These are phyloP conservation scores for Santalum album DNA, from an alignment of 164 flowering plant species.

Conservation along the genomic window DNA sequence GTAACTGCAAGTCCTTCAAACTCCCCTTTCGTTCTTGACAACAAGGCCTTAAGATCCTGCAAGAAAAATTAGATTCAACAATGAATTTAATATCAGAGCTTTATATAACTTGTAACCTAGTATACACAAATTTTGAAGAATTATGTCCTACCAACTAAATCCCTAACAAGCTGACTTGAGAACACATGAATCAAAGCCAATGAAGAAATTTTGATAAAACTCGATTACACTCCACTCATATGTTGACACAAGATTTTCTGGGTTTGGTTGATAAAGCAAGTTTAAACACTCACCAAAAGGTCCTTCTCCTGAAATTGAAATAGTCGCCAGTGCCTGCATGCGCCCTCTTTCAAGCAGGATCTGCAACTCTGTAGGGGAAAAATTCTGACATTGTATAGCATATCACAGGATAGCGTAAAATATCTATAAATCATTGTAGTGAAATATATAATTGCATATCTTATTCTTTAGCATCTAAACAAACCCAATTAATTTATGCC, in stretches of 20 bases:
- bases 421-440: neutral
- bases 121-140: too few species aligned
- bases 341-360: conserved; percentile 28
- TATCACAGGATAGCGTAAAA: neutral
- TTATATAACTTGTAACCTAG: too few species aligned
- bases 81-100: too few species aligned
- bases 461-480: too few species aligned
- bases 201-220: neutral
- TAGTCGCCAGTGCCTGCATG: conserved; percentile 33
- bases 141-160: too few species aligned
- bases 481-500: too few species aligned
- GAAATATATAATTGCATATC: neutral
- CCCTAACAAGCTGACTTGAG: too few species aligned
- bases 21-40: conserved; percentile 45
- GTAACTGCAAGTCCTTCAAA: conserved; percentile 47
- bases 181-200: too few species aligned
- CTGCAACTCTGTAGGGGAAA: conserved; percentile 29
- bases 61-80: too few species aligned
- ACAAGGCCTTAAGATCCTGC: conserved; percentile 61
- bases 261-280: neutral
- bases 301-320: conserved; percentile 59
- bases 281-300: conserved; percentile 39
- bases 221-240: too few species aligned
- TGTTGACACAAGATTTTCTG: too few species aligned
- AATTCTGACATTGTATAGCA: neutral